Evolutionary conservation across 805 yeast genomes (phyloP).

Genomic region (Metschnikowia bowlesiae): DNA sequence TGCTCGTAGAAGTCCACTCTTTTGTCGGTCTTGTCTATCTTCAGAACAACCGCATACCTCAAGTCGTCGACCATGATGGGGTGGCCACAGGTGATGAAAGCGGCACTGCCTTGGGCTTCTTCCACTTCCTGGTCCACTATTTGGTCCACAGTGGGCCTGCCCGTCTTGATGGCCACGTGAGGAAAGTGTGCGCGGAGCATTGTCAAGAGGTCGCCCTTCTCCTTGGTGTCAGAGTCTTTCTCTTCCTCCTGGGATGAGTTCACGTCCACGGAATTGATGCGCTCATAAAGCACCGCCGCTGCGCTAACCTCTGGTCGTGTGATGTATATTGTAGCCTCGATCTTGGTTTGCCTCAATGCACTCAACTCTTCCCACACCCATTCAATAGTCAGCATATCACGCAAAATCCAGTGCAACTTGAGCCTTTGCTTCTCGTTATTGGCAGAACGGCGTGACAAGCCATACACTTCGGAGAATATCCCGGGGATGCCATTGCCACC

Average conservation of each 20-base stretch:
- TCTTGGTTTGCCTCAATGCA: conserved; percentile 7
- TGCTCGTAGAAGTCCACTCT: conserved; percentile 19
- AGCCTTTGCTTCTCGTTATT: conserved; percentile 13
- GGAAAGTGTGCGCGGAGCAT: conserved; percentile 12
- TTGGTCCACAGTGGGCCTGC: conserved; percentile 44
- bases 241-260: conserved; percentile 4
- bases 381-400: conserved; percentile 11
- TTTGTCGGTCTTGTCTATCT: conserved; percentile 16
- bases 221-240: conserved; percentile 4
- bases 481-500: conserved; percentile 79
- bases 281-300: conserved; percentile 5
- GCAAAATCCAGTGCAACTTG: conserved; percentile 16
- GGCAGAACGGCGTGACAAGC: conserved; percentile 22
- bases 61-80: conserved; percentile 32
- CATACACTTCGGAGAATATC: conserved; percentile 38
- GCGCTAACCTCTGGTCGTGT: conserved; percentile 10
- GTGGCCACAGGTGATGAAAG: conserved; percentile 31
- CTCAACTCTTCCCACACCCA: conserved; percentile 15
- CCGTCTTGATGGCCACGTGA: conserved; percentile 17
- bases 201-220: neutral
- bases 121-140: conserved; percentile 35
- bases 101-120: conserved; percentile 39
- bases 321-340: conserved; percentile 14
- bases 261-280: conserved; percentile 6
- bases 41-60: conserved; percentile 18